Base-by-base conservation (phyloP, 1,139 yeast species). In the Diutina ranongensis region DNA sequence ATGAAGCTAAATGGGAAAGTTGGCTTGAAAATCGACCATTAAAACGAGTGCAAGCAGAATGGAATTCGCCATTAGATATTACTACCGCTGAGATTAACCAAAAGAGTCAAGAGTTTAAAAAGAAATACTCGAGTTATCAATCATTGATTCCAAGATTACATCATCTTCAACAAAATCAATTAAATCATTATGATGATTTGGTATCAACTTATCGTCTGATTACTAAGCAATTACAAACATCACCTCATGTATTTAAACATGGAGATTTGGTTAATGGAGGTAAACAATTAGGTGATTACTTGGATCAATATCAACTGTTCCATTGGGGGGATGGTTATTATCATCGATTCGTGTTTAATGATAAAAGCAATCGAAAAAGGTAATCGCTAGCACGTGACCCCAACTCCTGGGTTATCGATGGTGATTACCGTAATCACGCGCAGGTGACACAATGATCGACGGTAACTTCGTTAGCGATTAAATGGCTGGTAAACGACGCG, bases 1-100 rank as follows among this genome's bases (percentile, higher is more conserved):
- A 55, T 32, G 73, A 69, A 48, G 67, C 63, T 1, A 44, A 54
- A 3, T 70, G 72, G 72, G 78, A 72, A 48, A 53, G 50, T 40
- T 44, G 63, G 44, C 34, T 61, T 16, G 35, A 20, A 5, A 19
- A 20, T 2, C 45, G 34, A 2, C n/a, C 15, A 4, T 8, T 31
- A 16, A 18, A 15, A 8, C 12, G 8, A 15, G 31, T 33, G 3
- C 18, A n/a, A 13, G 13, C 21, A 5, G 51, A 50, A 16, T 69
- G 72, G 72, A 49, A 50, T 12, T 54, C 51, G 22, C 54, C 56
- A 5, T 51, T 67, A 40, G 57, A 59, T 12, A 40, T 49, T 3
- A 49, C 64, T 3, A 48, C 63, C 2, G 40, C 46, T 4, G 49
- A 41, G 4, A 46, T 67, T 1, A 50, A 51, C 2, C 35, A 49